Conservation (phyloP, 164 flowering plant species). For the Taxillus chinensis region DNA sequence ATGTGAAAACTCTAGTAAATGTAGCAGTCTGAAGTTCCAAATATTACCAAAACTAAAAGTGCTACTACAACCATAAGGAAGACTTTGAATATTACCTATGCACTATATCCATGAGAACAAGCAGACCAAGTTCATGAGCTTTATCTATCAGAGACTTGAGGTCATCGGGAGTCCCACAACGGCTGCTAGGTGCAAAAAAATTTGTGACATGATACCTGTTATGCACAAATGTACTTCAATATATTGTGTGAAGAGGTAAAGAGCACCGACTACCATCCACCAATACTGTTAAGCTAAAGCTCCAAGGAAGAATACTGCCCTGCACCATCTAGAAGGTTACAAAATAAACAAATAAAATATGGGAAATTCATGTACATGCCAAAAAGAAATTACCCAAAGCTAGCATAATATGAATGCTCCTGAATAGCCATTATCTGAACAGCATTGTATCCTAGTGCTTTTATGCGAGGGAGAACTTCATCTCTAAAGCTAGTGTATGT, state of each 20-base stretch:
- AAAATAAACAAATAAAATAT: background rate
- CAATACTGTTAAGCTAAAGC: background rate
- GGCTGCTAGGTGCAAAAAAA: slow-evolving; percentile 97
- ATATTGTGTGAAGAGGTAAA: background rate
- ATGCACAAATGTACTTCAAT: slow-evolving; percentile 6
- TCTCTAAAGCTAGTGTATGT: slow-evolving; percentile 88
- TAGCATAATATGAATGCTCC: slow-evolving; percentile 98
- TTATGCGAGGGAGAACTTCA: slow-evolving; percentile 95
- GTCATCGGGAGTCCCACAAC: slow-evolving; percentile 97
- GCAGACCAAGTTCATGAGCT: slow-evolving; percentile 94
- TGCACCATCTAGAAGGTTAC: too few relatives aligned
- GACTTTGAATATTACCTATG: slow-evolving; percentile 56
- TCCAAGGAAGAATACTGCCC: too few relatives aligned
- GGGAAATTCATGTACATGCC: background rate
- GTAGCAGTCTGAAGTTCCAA: too few relatives aligned
- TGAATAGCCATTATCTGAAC: slow-evolving; percentile 99
- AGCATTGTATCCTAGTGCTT: slow-evolving; percentile 94
- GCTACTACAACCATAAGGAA: background rate
- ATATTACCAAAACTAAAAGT: too few relatives aligned
- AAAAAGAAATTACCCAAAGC: slow-evolving; percentile 72
- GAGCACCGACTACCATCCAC: background rate
- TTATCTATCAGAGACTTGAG: slow-evolving; percentile 90
- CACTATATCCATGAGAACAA: slow-evolving; percentile 99
- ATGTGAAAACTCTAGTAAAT: too few relatives aligned
- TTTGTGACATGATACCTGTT: slow-evolving; percentile 96